Conservation (phyloP, 441 rosid species). For the Raphanus hybrid region DNA sequence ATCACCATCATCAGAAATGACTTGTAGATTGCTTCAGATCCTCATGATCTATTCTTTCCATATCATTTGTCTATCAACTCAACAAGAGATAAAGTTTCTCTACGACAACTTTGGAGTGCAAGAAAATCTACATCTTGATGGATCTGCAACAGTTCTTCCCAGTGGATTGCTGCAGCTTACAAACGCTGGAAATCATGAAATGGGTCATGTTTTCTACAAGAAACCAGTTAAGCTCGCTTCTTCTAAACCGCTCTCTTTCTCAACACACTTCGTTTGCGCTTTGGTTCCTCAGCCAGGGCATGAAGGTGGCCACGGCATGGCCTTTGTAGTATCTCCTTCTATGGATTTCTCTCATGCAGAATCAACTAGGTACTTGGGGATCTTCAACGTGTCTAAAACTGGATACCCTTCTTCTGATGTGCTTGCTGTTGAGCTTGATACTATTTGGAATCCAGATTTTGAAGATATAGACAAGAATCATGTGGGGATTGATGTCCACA, state of each 20-base stretch:
- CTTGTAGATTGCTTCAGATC: conserved; percentile 18
- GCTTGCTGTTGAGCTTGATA: conserved; percentile 61
- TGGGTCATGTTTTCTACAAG: conserved; percentile 56
- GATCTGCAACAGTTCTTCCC: conserved; percentile 43
- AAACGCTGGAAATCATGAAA: conserved; percentile 34
- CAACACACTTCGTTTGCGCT: conserved; percentile 58
- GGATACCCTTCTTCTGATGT: conserved; percentile 48
- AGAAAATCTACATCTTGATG: conserved; percentile 44
- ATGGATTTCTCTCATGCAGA: conserved; percentile 44
- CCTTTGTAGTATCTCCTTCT: conserved; percentile 56
- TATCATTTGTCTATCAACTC: conserved; percentile 24
- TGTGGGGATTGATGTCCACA: conserved; percentile 65
- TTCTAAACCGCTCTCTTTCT: conserved; percentile 48
- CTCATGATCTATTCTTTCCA: conserved; percentile 8
- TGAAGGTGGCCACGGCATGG: conserved; percentile 58
- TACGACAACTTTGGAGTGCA: conserved; percentile 46
- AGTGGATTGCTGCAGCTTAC: conserved; percentile 56
- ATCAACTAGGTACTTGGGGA: conserved; percentile 45
- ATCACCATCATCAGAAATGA: conserved; percentile 11
- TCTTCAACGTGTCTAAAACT: conserved; percentile 42
- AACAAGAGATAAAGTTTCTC: conserved; percentile 41
- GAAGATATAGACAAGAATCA: conserved; percentile 49
- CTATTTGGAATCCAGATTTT: conserved; percentile 39
- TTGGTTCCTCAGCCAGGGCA: conserved; percentile 38
- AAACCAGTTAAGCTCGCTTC: conserved; percentile 11